Percentiles rank a stretch among this genome's conserved stretches.
Evolutionary conservation across 2,329 filamentous ascomycete genomes (phyloP).

Genomic region (Scedosporium apiospermum): DNA sequence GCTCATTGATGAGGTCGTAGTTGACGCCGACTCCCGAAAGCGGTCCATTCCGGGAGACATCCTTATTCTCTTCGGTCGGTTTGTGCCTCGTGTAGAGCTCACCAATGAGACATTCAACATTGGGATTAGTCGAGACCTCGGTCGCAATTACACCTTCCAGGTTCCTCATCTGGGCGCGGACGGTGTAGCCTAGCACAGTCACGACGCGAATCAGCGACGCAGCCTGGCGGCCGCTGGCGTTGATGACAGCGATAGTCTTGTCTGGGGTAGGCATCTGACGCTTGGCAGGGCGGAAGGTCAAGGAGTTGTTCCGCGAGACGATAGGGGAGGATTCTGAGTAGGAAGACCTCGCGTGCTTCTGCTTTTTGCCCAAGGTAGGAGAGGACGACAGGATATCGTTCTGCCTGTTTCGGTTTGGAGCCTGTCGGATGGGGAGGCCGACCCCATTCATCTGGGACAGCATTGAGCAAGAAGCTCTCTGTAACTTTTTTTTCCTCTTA

Average conservation of each 20-base stretch:
- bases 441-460: slow-evolving; percentile 22
- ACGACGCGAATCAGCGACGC: slow-evolving; percentile 92
- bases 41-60: slow-evolving; percentile 59
- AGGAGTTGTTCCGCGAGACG: slow-evolving; percentile 47
- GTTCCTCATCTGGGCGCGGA: slow-evolving; percentile 84
- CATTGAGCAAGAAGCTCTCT: slow-evolving; percentile 14
- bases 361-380: slow-evolving; percentile 25
- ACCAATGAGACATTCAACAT: slow-evolving; percentile 57
- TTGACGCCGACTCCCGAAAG: slow-evolving; percentile 61
- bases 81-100: slow-evolving; percentile 51
- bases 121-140: slow-evolving; percentile 73
- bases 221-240: slow-evolving; percentile 90
- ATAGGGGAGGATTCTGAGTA: slow-evolving; percentile 52
- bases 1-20: slow-evolving; percentile 58
- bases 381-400: slow-evolving; percentile 7
- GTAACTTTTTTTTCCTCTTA: background rate
- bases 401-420: slow-evolving; percentile 6
- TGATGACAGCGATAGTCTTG: slow-evolving; percentile 90
- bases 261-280: slow-evolving; percentile 48
- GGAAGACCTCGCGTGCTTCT: slow-evolving; percentile 53
- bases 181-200: slow-evolving; percentile 84
- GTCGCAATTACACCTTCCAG: slow-evolving; percentile 79
- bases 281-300: slow-evolving; percentile 52
- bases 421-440: slow-evolving; percentile 23
- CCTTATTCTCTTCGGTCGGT: slow-evolving; percentile 31